Evolutionary conservation across 2,329 filamentous ascomycete genomes (phyloP).

Genomic region (Dothiorella sarmentorum): DNA sequence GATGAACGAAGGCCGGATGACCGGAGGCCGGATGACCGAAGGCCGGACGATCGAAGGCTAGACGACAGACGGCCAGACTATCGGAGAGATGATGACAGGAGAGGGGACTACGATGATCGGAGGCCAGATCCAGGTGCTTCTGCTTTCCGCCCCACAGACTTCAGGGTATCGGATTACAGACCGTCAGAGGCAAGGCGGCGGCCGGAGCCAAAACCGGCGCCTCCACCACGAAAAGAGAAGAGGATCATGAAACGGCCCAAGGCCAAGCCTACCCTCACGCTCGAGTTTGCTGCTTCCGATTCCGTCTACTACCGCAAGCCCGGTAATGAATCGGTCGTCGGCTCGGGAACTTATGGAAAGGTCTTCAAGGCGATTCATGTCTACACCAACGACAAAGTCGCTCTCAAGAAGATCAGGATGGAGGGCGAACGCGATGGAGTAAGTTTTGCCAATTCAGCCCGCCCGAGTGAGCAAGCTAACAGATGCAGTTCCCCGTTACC

Average conservation of each 20-base stretch:
- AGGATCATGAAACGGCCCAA: conserved; percentile 68
- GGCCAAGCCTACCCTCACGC: conserved; percentile 64
- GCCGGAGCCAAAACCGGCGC: conserved; percentile 32
- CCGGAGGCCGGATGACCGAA: conserved; percentile 29
- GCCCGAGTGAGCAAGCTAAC: conserved; percentile 26
- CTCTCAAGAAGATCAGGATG: conserved; percentile 89
- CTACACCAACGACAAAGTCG: conserved; percentile 80
- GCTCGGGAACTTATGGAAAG: conserved; percentile 92
- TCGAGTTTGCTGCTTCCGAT: conserved; percentile 72
- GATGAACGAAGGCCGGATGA: conserved; percentile 25
- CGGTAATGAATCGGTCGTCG: conserved; percentile 95
- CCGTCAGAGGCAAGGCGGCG: conserved; percentile 26
- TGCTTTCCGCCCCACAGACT: conserved; percentile 15
- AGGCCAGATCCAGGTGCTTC: conserved; percentile 13
- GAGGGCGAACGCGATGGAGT: conserved; percentile 81
- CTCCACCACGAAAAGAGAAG: conserved; percentile 44
- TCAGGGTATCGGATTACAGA: conserved; percentile 19
- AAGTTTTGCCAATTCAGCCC: conserved; percentile 26
- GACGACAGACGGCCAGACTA: conserved; percentile 19
- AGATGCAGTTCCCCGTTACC: conserved; percentile 69
- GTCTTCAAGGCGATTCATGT: conserved; percentile 92
- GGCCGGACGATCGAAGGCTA: conserved; percentile 39
- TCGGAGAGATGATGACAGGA: conserved; percentile 15
- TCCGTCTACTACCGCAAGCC: conserved; percentile 94
- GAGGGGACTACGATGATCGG: conserved; percentile 12